Percentiles rank a stretch among this genome's conserved stretches.
Evolutionary conservation across 441 rosid genomes (phyloP).

Genomic region (Bruguiera hainesii): DNA sequence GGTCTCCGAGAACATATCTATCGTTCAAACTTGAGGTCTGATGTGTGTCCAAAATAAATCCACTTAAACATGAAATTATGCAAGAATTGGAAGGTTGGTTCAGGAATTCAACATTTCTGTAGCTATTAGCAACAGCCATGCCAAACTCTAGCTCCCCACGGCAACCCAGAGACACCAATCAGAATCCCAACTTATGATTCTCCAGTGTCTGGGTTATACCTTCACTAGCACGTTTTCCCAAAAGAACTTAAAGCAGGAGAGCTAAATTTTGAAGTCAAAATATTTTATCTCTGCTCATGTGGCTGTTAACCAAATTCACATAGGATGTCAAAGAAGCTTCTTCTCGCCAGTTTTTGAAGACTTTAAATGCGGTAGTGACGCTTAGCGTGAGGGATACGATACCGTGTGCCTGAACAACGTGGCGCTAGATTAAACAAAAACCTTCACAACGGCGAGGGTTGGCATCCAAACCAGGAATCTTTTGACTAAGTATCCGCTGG

Average conservation of each 20-base stretch:
- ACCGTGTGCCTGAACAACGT: neutral
- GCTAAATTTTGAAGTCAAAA: conserved; percentile 13
- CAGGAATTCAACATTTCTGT: conserved; percentile 32
- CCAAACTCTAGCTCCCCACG: conserved; percentile 29
- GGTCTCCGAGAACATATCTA: conserved; percentile 46
- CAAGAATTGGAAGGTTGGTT: conserved; percentile 42
- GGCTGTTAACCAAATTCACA: conserved; percentile 17
- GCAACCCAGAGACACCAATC: conserved; percentile 14
- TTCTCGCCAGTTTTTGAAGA: conserved; percentile 13
- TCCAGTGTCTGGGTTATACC: neutral
- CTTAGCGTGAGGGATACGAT: conserved; percentile 11
- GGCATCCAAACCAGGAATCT: conserved; percentile 11
- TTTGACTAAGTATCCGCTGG: conserved; percentile 21
- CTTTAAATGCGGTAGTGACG: conserved; percentile 17
- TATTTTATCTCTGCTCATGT: conserved; percentile 8
- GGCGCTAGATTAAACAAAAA: conserved; percentile 2
- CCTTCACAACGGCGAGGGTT: conserved; percentile 5
- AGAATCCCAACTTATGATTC: conserved; percentile 12
- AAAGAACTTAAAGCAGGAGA: neutral
- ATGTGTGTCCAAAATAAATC: conserved; percentile 46
- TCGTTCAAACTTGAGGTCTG: conserved; percentile 49
- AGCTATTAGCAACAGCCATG: conserved; percentile 56
- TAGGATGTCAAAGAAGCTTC: conserved; percentile 30
- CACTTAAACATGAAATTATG: conserved; percentile 36
- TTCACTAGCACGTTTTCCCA: neutral